Base-by-base conservation (phyloP, 805 yeast genomes). In the Henningerozyma blattae region DNA sequence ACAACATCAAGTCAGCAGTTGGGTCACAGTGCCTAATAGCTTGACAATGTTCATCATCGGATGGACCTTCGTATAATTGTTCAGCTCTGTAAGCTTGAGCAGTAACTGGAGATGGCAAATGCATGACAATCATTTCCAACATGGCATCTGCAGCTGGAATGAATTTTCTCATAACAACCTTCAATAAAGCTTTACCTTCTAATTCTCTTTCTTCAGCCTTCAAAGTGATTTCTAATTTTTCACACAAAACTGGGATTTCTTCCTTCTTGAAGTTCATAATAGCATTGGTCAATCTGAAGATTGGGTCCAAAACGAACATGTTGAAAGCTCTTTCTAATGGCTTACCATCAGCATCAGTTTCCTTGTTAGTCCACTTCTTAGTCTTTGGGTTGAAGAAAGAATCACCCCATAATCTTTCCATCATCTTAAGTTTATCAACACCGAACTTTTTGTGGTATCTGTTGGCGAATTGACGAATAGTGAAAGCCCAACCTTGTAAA, bases 401-500 rank as follows among this genome's bases (percentile, higher is more conserved):
- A 75, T 89, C 97, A 70, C 98, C 98, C 98, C 98, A 89, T 68
- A 89, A 77, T 75, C 96, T 82, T 70, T 84, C 89, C 95, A 85
- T 84, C 97, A 89, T 86, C 84, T 91, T 89, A 45, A 63, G 50
- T 67, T 84, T 78, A 83, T 89, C 96, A 62, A 89, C 97, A 86
- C 97, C 97, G 66, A 91, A 89, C 74, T 89, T 91, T 86, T 87
- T 86, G 66, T 95, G 77, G 79, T 91, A 89, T 75, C 95, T 84
- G 71, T 73, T 68, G 58, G 97, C 97, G 57, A 89, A 89, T 76
- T 89, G 97, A 71, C 98, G 85, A 64, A 89, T 81, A 57, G 98
- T 89, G 89, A 89, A 89, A 65, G 96, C 97, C 98, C 98, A 89
- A 70, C 98, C 98, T 79, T 89, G 98, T 64, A 89, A 76, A 82